A percentile compares a stretch with the other conserved stretches of the same genome.
phyloP scores from a whole-genome alignment of 164 flowering plant species.

The Aristolochia californica region DNA sequence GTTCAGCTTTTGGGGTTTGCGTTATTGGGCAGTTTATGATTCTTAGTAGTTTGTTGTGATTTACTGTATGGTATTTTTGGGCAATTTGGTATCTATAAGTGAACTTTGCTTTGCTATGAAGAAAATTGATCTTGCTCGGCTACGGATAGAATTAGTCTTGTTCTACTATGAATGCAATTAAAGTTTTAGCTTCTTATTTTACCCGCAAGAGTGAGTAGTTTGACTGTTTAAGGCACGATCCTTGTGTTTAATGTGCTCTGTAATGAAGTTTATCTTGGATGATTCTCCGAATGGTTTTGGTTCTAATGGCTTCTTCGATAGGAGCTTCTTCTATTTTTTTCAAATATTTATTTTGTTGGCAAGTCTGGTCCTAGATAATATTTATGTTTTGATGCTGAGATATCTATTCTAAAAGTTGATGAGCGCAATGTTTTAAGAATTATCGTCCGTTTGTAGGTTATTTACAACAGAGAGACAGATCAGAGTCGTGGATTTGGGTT shows the following conservation, averaged over 20 bases:
- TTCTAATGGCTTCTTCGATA: not conserved
- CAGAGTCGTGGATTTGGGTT: slow-evolving; percentile 67
- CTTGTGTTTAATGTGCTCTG: no score
- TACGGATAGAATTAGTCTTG: not conserved
- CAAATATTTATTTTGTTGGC: not conserved
- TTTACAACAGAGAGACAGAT: slow-evolving; percentile 47
- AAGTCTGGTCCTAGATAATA: not conserved
- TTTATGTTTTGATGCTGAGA: slow-evolving; percentile 7
- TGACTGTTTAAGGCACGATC: no score
- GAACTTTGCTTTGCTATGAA: not conserved
- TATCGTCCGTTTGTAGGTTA: slow-evolving; percentile 22
- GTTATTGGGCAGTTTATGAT: no score
- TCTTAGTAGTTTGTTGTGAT: no score
- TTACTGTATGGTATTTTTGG: no score
- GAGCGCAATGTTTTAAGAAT: no score
- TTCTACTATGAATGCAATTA: no score
- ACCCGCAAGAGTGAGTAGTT: no score
- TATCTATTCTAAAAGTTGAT: not conserved
- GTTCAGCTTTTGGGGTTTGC: no score
- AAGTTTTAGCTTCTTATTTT: no score
- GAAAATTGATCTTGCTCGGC: not conserved
- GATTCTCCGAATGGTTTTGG: not conserved
- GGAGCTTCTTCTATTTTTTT: not conserved
- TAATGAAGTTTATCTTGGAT: not conserved
- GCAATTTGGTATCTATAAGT: not conserved